Percentiles rank a stretch among this genome's conserved stretches.
Conservation (phyloP, 306 rosid species). For the Parietaria judaica region DNA sequence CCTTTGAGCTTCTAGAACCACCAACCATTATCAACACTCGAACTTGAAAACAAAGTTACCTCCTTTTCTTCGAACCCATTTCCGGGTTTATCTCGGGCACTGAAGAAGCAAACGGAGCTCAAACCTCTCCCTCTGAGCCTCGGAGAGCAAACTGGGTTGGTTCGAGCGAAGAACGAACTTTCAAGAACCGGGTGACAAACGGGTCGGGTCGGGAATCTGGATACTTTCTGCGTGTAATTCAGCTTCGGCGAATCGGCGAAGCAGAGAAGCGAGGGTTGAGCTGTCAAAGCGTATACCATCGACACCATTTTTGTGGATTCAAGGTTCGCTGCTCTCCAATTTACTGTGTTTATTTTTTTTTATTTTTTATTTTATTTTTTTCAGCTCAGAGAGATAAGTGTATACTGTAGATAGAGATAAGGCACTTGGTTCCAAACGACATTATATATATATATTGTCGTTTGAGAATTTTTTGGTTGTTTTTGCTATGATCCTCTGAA, state of each 20-base stretch:
- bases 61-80: conserved; percentile 41
- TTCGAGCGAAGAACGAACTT: conserved; percentile 13
- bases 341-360: not conserved
- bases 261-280: conserved; percentile 29
- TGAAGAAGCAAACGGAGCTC: conserved; percentile 47
- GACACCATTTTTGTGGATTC: conserved; percentile 17
- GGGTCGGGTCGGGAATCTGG: conserved; percentile 21
- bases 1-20: not conserved
- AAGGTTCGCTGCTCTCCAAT: not conserved
- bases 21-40: not conserved
- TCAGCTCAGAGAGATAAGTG: too few relatives aligned
- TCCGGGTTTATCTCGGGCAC: conserved; percentile 37
- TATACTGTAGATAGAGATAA: too few relatives aligned
- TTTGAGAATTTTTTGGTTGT: too few relatives aligned
- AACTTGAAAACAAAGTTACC: conserved; percentile 27
- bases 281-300: conserved; percentile 12
- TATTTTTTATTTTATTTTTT: too few relatives aligned
- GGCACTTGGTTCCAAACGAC: too few relatives aligned
- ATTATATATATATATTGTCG: too few relatives aligned
- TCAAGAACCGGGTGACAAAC: conserved; percentile 23
- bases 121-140: conserved; percentile 10
- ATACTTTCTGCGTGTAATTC: conserved; percentile 19
- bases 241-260: conserved; percentile 28
- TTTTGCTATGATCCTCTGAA: too few relatives aligned
- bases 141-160: conserved; percentile 6